Evolutionary conservation across 345 rosid genomes (phyloP), one percentile per base, ranked within the genome.

Genomic region (Syzygium aromaticum): DNA sequence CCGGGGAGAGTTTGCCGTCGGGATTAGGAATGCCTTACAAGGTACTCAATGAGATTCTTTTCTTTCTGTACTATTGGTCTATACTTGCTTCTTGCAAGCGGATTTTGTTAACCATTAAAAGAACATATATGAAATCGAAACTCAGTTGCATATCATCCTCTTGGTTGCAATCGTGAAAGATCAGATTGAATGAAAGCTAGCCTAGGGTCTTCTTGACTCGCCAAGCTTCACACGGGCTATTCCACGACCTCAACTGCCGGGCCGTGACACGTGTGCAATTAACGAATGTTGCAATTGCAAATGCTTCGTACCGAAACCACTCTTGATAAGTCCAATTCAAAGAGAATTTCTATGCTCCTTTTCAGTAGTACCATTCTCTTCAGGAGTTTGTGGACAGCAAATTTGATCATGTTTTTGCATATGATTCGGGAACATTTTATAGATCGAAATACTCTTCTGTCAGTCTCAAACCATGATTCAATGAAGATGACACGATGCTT

Each of bases 1-100:
- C 54, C 21, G 88, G 23, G 89, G 88, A 61, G 84, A 73, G 51
- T 91, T 86, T 61, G 91, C 87, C 17, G 23, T 77, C 52, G 93
- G 85, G 87, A 86, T 83, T 90, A 92, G 87, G 46, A 52, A 22
- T 61, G 82, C 27, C 82, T 73, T 38, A 21, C 43, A 73, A 73
- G 82, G 49, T 73, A 73, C 82, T 10, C 14, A 11, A 38, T 10
- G 82, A 73, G 49, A 73, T 73, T 38, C 82, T 73, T 73, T 67
- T 73, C 25, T 38, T 73, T 27, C 49, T 10, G 46, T 73, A 38
- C 27, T 38, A 21, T 73, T 38, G 49, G 49, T 73, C 49, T 43
- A 73, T 73, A 8, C 49, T 38, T 73, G 82, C 82, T 38, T 19
- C 82, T 73, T 38, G 82, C 21, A 38, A 33, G 82, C 21, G 27